phyloP scores from a whole-genome alignment of 2,329 filamentous ascomycete species.

The Cercospora beticola region DNA sequence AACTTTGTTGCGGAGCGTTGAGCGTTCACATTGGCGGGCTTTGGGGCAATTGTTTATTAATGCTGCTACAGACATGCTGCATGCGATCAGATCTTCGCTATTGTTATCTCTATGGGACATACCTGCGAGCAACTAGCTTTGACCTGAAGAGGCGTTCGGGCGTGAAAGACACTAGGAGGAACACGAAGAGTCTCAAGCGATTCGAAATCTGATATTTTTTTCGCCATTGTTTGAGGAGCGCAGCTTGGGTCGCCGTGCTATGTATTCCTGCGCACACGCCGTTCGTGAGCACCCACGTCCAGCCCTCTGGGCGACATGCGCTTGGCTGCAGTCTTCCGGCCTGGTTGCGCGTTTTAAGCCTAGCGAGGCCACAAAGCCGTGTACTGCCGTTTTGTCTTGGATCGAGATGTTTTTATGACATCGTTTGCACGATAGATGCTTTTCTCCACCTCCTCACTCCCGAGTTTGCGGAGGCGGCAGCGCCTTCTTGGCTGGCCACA shows the following conservation, averaged over 20 bases:
- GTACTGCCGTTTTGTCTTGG: not conserved
- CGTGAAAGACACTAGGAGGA: not conserved
- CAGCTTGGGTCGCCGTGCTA: not conserved
- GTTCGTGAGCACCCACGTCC: not conserved
- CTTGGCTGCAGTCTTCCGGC: not conserved
- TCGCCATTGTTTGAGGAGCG: not conserved
- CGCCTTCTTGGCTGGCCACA: not conserved
- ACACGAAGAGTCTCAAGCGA: not conserved
- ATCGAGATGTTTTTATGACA: conserved; percentile 1
- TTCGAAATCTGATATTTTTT: not conserved
- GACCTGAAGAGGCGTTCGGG: not conserved
- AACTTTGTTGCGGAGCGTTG: not conserved
- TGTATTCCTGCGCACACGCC: not conserved
- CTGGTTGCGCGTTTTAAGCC: not conserved
- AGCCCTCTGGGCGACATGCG: not conserved
- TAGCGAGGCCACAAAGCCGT: conserved; percentile 2
- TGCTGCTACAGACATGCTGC: not conserved
- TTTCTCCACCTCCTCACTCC: not conserved
- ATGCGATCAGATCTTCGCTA: not conserved
- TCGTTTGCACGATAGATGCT: not conserved
- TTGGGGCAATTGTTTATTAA: not conserved
- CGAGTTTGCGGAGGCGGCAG: not conserved
- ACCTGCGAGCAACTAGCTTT: not conserved
- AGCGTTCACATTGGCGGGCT: not conserved
- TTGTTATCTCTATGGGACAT: not conserved